A percentile compares a stretch with the other conserved stretches of the same genome.
phyloP scores from a whole-genome alignment of 257 asterid species.

The Jasminum sambac region DNA sequence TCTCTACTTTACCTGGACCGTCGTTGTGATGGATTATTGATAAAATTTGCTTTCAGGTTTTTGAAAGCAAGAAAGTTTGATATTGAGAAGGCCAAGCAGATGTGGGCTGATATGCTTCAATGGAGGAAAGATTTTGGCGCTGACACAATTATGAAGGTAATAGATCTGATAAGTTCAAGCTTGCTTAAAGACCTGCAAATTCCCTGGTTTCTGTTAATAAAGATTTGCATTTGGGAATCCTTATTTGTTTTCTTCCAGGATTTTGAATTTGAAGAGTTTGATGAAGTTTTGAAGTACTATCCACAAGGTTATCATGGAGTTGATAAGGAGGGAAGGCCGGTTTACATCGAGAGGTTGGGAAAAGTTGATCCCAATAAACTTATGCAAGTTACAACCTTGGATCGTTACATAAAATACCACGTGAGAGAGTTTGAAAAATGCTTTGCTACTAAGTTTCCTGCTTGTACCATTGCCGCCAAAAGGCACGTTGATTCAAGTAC shows the following conservation, averaged over 20 bases:
- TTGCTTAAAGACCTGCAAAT: not conserved
- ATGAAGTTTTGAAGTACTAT: slow-evolving; percentile 68
- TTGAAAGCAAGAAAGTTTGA: slow-evolving; percentile 84
- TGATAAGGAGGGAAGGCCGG: slow-evolving; percentile 84
- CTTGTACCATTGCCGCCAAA: slow-evolving; percentile 81
- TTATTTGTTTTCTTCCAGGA: slow-evolving; percentile 46
- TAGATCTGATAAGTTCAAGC: slow-evolving; percentile 7
- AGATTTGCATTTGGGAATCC: not conserved
- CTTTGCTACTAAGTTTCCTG: slow-evolving; percentile 79
- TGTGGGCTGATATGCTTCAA: slow-evolving; percentile 92
- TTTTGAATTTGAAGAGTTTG: slow-evolving; percentile 69
- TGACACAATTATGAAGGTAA: slow-evolving; percentile 66
- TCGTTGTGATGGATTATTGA: not conserved
- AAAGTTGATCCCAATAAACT: slow-evolving; percentile 78
- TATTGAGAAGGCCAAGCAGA: slow-evolving; percentile 67
- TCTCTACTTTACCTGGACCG: slow-evolving; percentile 14
- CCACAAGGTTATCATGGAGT: slow-evolving; percentile 90
- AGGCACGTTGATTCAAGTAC: slow-evolving; percentile 88
- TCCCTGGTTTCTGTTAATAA: slow-evolving; percentile 5
- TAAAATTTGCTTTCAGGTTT: slow-evolving; percentile 48
- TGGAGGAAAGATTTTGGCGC: slow-evolving; percentile 85
- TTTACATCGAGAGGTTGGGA: slow-evolving; percentile 83
- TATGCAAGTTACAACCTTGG: slow-evolving; percentile 80
- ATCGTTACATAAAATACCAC: slow-evolving; percentile 73
- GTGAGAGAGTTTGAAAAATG: slow-evolving; percentile 75